Evolutionary conservation across 2,329 filamentous ascomycete genomes (phyloP).

Genomic region (Tolypocladium capitatum): DNA sequence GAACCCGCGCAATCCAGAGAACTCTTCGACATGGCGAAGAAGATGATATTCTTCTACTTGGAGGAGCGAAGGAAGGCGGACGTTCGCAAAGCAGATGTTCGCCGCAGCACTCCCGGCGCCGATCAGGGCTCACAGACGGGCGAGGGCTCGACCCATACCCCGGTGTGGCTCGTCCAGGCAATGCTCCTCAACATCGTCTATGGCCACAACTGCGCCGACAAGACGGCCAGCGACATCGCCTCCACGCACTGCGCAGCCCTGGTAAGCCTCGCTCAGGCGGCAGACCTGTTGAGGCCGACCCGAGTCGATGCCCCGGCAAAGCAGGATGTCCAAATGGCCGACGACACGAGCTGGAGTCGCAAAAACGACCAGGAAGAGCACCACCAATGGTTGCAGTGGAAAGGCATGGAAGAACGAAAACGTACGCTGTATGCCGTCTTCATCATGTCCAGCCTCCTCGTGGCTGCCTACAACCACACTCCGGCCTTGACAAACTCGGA

Average conservation of each 20-base stretch:
- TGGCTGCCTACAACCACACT: slow-evolving; percentile 85
- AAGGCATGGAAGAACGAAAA: slow-evolving; percentile 77
- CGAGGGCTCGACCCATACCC: slow-evolving; percentile 59
- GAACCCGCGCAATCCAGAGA: slow-evolving; percentile 70
- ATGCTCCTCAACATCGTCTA: slow-evolving; percentile 96
- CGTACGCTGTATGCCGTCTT: slow-evolving; percentile 87
- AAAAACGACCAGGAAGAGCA: slow-evolving; percentile 37
- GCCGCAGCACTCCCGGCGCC: slow-evolving; percentile 34
- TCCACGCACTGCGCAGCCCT: slow-evolving; percentile 84
- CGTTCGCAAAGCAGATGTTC: slow-evolving; percentile 50
- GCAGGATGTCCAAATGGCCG: slow-evolving; percentile 44
- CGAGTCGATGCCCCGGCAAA: slow-evolving; percentile 31
- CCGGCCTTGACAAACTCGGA: slow-evolving; percentile 90
- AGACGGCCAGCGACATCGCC: slow-evolving; percentile 79
- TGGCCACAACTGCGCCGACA: slow-evolving; percentile 87
- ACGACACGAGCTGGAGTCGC: slow-evolving; percentile 34
- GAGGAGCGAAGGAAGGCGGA: slow-evolving; percentile 83
- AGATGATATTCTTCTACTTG: slow-evolving; percentile 85
- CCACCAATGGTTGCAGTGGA: slow-evolving; percentile 72
- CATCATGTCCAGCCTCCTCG: slow-evolving; percentile 77
- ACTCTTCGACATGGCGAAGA: slow-evolving; percentile 85
- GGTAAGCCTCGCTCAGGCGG: slow-evolving; percentile 79
- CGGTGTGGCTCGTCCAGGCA: slow-evolving; percentile 88
- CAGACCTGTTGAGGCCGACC: slow-evolving; percentile 49
- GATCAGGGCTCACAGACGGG: slow-evolving; percentile 33